Percentiles rank a stretch among this genome's conserved stretches.
phyloP scores from a whole-genome alignment of 345 rosid species.

The Citrus trifoliata region DNA sequence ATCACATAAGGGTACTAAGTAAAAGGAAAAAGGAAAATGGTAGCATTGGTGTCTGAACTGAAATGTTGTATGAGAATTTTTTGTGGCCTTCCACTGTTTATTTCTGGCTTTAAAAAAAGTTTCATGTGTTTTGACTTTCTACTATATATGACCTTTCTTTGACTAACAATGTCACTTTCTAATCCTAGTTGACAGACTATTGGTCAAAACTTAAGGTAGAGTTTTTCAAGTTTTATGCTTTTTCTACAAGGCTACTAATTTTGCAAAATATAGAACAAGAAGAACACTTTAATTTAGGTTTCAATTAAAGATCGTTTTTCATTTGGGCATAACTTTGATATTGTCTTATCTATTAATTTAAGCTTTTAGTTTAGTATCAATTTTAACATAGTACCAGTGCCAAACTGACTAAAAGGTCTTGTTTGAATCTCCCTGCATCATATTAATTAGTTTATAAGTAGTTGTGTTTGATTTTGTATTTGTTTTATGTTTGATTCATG shows the following conservation, averaged over 20 bases:
- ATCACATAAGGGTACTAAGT: not conserved
- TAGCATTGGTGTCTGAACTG: not conserved
- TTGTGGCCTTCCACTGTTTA: not conserved
- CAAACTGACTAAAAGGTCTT: not conserved
- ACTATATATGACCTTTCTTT: not conserved
- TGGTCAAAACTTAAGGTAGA: not conserved
- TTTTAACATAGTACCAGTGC: not conserved
- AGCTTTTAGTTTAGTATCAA: not conserved
- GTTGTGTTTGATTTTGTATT: not conserved
- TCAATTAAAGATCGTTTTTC: not conserved
- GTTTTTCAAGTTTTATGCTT: not conserved
- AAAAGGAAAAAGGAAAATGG: not conserved
- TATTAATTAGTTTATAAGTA: not conserved
- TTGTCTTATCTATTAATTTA: not conserved
- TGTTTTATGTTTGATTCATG: not conserved
- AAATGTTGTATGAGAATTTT: not conserved
- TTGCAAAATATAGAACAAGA: not conserved
- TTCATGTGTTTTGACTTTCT: not conserved
- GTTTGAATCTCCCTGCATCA: not conserved
- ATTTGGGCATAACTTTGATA: not conserved
- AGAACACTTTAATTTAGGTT: not conserved
- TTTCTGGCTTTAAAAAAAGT: not conserved
- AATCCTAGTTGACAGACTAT: not conserved
- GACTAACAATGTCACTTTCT: not conserved
- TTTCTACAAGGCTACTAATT: not conserved